phyloP scores from a whole-genome alignment of 2,329 filamentous ascomycete species.

The Scedosporium dehoogii region DNA sequence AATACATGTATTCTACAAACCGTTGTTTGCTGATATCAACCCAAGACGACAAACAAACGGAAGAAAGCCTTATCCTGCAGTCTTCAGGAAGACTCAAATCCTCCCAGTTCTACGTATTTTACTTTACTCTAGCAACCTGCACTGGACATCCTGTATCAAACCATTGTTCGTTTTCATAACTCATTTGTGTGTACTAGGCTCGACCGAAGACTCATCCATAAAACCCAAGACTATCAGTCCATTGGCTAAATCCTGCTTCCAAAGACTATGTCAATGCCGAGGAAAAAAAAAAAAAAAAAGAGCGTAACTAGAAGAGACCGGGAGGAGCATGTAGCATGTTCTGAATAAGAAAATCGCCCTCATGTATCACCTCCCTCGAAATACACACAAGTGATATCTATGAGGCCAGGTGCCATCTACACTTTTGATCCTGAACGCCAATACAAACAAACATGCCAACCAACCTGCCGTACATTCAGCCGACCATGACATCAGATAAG shows the following conservation, averaged over 20 bases:
- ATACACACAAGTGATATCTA: not conserved
- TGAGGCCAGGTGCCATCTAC: not conserved
- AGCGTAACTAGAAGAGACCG: too few species aligned
- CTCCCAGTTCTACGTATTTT: conserved; percentile 2
- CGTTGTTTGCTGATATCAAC: not conserved
- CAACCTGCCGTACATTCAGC: not conserved
- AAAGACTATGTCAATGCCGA: not conserved
- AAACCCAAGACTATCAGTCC: not conserved
- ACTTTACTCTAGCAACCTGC: not conserved
- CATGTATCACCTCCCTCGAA: not conserved
- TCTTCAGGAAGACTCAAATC: too few species aligned
- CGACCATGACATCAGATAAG: not conserved
- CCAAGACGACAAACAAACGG: too few species aligned
- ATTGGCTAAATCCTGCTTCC: too few species aligned
- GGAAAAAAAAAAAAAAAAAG: too few species aligned
- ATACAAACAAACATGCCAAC: not conserved
- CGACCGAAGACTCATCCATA: too few species aligned
- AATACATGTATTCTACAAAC: not conserved
- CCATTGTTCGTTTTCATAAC: too few species aligned
- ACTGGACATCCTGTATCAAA: not conserved
- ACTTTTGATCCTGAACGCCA: conserved; percentile 1
- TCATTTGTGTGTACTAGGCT: too few species aligned
- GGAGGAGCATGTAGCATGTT: not conserved
- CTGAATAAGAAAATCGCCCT: not conserved
- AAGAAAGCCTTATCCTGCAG: not conserved